Evolutionary conservation across 805 yeast genomes (phyloP), one percentile per base, ranked within the genome.

Genomic region (Ogataea thermomethanolica): DNA sequence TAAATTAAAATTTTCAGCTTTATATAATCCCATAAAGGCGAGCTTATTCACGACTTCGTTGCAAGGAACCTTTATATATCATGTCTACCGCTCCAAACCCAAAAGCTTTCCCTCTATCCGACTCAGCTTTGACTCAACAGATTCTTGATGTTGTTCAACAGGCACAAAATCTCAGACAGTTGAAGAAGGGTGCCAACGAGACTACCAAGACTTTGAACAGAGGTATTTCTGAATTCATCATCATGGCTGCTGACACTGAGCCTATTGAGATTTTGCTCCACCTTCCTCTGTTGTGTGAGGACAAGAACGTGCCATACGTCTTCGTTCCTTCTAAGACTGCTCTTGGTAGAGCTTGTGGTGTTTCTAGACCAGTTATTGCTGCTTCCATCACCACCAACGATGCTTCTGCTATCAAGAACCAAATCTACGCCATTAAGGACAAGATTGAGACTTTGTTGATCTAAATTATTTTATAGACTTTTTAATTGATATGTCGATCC

Each of bases 331-430:
- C 97, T 58, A 91, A 93, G 79, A 81, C 93, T 63, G 99, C 99
- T 50, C 78, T 93, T 60, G 99, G 99, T 69, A 87, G 99, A 77
- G 98, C 99, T 61, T 93, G 99, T 76, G 99, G 99, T 74, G 99
- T 93, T 50, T 88, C 98, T 43, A 86, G 99, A 79, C 97, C 98
- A 54, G 99, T 93, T 46, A 91, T 93, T 66, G 95, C 99, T 64
- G 97, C 97, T 51, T 84, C 95, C 50, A 93, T 93, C 65, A 93
- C 99, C 66, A 81, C 98, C 55, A 93, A 93, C 74, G 99, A 93
- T 65, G 95, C 96, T 61, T 89, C 97, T 58, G 85, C 96, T 62
- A 86, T 93, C 75, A 89, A 89, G 79, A 87, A 75, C 79, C 98
- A 91, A 78, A 87, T 93, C 73, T 89, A 85, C 72, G 86, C 86